Percentiles rank a stretch among this genome's conserved stretches.
Conservation (phyloP, 768 basidiomycete genomes). For the Epithele typhae region DNA sequence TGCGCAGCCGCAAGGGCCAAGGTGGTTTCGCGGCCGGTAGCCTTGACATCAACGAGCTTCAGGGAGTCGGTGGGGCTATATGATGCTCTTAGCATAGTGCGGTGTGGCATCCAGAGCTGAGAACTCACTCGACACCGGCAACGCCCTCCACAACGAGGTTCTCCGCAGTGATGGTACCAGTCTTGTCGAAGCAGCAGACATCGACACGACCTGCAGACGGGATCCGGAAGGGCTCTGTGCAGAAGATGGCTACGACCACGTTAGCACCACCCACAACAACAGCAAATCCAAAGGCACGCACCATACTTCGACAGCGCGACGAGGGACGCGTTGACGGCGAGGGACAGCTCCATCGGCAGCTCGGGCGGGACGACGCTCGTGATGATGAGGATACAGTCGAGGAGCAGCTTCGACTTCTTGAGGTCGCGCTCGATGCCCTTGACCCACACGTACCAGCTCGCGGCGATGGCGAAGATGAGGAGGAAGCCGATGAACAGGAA, state of each 20-base stretch:
- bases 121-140: slow-evolving; percentile 79
- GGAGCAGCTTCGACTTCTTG: slow-evolving; percentile 90
- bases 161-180: slow-evolving; percentile 96
- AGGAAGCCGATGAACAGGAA: slow-evolving; percentile 99
- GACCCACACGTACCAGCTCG: slow-evolving; percentile 97
- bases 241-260: slow-evolving; percentile 79
- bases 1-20: slow-evolving; percentile 91
- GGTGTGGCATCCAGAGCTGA: too few species aligned
- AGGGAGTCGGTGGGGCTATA: slow-evolving; percentile 52
- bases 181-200: slow-evolving; percentile 99
- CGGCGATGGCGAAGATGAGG: slow-evolving; percentile 95
- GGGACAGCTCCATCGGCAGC: slow-evolving; percentile 93
- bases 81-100: slow-evolving; percentile 1
- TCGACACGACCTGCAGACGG: slow-evolving; percentile 95
- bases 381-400: slow-evolving; percentile 95
- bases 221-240: slow-evolving; percentile 98
- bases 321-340: slow-evolving; percentile 93
- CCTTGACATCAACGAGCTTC: slow-evolving; percentile 75
- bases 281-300: slow-evolving; percentile 33
- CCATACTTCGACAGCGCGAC: slow-evolving; percentile 92
- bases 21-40: slow-evolving; percentile 73
- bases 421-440: slow-evolving; percentile 91
- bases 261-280: not conserved
- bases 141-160: slow-evolving; percentile 93
- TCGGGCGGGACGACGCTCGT: slow-evolving; percentile 98